Evolutionary conservation across 306 rosid species (phyloP).

Genomic region (Lathyrus tuberosus): DNA sequence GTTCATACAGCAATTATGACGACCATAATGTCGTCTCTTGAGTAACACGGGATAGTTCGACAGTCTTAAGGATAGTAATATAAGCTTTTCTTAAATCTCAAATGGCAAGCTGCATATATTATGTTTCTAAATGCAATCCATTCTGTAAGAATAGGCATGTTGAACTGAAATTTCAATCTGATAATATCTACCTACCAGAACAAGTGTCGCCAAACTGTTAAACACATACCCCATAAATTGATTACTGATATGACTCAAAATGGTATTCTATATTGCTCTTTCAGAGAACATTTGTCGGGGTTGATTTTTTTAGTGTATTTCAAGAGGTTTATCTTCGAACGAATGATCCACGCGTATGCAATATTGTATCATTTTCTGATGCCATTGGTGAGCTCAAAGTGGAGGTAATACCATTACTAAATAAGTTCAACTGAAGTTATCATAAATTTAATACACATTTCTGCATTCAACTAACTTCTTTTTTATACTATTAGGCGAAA

Average conservation of each 20-base stretch:
- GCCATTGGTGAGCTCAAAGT: conserved; percentile 97
- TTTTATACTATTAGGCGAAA: conserved; percentile 3
- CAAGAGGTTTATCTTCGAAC: conserved; percentile 89
- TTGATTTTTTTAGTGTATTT: conserved; percentile 79
- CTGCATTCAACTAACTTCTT: conserved; percentile 20
- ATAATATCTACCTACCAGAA: conserved; percentile 13
- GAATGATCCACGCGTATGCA: conserved; percentile 82
- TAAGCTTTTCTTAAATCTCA: background rate
- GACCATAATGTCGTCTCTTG: background rate
- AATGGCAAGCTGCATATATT: background rate
- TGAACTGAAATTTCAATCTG: conserved; percentile 31
- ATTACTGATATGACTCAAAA: conserved; percentile 33
- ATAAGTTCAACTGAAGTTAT: conserved; percentile 30
- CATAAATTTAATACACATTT: conserved; percentile 32
- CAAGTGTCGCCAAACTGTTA: conserved; percentile 26
- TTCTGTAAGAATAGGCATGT: conserved; percentile 11
- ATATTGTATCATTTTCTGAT: conserved; percentile 86
- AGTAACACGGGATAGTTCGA: background rate
- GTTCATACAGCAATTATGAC: no score
- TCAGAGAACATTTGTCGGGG: conserved; percentile 97
- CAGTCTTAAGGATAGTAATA: background rate
- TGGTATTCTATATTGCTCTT: conserved; percentile 40
- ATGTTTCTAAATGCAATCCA: background rate
- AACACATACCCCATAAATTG: conserved; percentile 27
- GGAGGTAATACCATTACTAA: conserved; percentile 69